Base-by-base conservation (phyloP, 2,329 filamentous ascomycete species). In the Venturia nashicola region DNA sequence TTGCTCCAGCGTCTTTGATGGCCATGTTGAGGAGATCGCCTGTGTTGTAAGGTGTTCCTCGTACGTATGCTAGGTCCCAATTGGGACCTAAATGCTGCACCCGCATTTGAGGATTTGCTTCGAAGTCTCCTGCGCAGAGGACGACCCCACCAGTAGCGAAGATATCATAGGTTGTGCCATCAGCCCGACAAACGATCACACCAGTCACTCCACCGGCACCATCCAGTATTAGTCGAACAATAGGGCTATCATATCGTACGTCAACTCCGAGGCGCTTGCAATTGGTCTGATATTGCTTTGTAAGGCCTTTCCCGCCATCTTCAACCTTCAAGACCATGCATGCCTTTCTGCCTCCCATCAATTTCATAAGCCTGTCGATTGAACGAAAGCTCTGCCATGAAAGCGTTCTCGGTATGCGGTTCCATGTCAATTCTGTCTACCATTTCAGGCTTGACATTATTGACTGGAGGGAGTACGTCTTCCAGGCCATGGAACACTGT, bases 321-420 rank as follows among this genome's bases (percentile, higher is more conserved):
- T 82, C 69, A 0, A 82, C 84, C 68, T 80, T 84, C 42, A 87
- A 72, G n/a, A 76, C 77, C 70, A 89, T 72, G 0, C 86, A 86
- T 12, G 86, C 86, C 85, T 68, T 83, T 85, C 69, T 79, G 79
- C 39, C 80, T 75, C 0, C 82, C 83, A 61, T 83, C 76, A n/a
- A 87, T 79, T 64, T 84, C 76, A 70, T 86, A 89, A 0, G 86
- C 83, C 69, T 89, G 86, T 2, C 86, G 77, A 65, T 87, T 83
- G 71, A 88, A 88, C 1, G 79, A 82, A 3, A 88, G 74, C 68
- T 88, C 86, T 16, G 72, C 68, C 1, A 73, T 69, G 66, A 88
- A 89, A 65, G 86, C 77, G 0, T 75, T 69, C 42, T 44, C 42
- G 27, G 27, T 27, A 27, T 27, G 4, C 27, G 27, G 27, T 27